Percentiles rank a stretch among this genome's conserved stretches.
These are phyloP conservation scores for Lactarius evosmus DNA, from an alignment of 768 basidiomycete species.

Conservation along the genomic window DNA sequence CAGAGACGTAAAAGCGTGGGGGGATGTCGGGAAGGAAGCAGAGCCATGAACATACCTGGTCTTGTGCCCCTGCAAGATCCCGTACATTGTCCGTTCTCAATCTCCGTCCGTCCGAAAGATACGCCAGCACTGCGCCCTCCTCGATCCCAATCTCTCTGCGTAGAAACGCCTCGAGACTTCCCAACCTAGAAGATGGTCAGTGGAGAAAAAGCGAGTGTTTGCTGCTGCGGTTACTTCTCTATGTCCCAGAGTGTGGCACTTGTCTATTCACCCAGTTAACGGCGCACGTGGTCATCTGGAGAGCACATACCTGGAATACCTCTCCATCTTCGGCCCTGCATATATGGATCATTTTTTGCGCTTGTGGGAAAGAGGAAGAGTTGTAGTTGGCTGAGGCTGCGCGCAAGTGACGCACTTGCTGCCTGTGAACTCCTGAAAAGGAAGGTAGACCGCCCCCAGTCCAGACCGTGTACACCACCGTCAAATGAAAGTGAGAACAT, in stretches of 20 bases:
- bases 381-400: constrained; percentile 8
- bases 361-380: not conserved
- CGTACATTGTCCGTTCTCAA: constrained; percentile 67
- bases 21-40: not conserved
- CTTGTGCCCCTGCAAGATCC: constrained; percentile 69
- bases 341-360: constrained; percentile 37
- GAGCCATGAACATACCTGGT: constrained; percentile 53
- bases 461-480: too few relatives aligned
- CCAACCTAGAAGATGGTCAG: constrained; percentile 43
- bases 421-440: constrained; percentile 20
- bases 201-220: not conserved
- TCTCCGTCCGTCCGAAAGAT: constrained; percentile 75
- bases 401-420: constrained; percentile 2
- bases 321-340: constrained; percentile 44
- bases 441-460: constrained; percentile 11
- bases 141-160: constrained; percentile 70
- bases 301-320: constrained; percentile 34
- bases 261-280: constrained; percentile 36
- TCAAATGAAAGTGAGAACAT: too few relatives aligned
- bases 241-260: constrained; percentile 72
- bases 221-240: constrained; percentile 51
- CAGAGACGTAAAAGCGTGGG: not conserved
- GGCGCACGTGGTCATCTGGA: not conserved
- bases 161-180: constrained; percentile 68
- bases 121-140: constrained; percentile 67